These are phyloP conservation scores for Backusella psychrophila DNA, from an alignment of 192 early-diverging fungal genomes.

Conservation along the genomic window DNA sequence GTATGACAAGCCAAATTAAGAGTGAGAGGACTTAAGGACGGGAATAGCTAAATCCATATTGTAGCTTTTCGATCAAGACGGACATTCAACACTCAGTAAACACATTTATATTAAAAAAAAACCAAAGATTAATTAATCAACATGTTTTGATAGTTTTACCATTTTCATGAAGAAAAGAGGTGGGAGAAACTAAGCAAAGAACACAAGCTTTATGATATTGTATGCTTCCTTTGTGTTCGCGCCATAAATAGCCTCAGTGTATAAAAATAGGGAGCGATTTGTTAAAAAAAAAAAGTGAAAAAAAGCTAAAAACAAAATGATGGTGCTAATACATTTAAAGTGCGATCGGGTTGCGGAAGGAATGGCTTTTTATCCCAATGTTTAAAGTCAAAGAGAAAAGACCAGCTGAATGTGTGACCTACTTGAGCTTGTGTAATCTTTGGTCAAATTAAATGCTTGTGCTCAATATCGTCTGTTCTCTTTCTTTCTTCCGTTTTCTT, in stretches of 20 bases:
- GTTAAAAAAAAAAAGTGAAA: neutral
- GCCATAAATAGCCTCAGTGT: neutral
- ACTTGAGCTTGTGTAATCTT: neutral
- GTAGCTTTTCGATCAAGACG: neutral
- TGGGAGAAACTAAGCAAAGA: too few relatives aligned
- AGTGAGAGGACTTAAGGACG: neutral
- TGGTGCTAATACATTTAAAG: neutral
- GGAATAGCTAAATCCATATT: neutral
- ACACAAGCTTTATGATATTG: neutral
- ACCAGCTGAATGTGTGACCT: constrained; percentile 1
- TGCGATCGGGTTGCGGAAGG: neutral
- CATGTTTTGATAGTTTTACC: neutral
- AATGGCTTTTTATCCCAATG: neutral
- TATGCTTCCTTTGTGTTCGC: too few relatives aligned
- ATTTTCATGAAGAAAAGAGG: neutral
- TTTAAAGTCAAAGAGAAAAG: neutral
- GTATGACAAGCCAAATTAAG: neutral
- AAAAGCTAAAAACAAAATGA: neutral
- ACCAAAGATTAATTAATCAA: neutral
- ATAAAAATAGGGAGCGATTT: neutral
- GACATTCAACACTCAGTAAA: neutral
- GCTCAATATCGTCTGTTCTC: neutral
- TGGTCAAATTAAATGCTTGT: neutral
- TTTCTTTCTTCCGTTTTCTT: neutral
- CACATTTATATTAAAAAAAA: neutral